Base-by-base conservation (phyloP, 805 yeast genomes). In the Metschnikowia sp. region DNA sequence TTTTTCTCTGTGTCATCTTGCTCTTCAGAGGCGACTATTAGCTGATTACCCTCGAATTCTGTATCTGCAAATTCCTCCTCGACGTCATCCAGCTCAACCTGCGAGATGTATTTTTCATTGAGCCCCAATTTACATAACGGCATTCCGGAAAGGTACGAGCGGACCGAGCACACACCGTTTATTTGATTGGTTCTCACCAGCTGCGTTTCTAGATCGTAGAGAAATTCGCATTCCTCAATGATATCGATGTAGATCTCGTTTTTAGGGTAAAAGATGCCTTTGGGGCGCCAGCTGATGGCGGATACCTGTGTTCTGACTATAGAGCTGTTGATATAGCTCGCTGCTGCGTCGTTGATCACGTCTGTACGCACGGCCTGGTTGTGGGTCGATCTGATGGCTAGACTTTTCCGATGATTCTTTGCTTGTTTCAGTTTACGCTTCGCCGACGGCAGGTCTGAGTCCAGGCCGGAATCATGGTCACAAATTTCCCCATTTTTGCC, bases 241-340 rank as follows among this genome's bases (percentile, higher is more conserved):
- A 72, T 56, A 49, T 72, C 77, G 15, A 72, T 61, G 56, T 64
- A 72, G 10, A 72, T 69, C 55, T 72, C 77, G 53, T 72, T 45
- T 72, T 72, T 22, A 15, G 72, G 63, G 51, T 72, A 72, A 46
- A 68, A 71, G 6, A 72, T 72, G 12, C 77, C 77, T 52, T 71
- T 71, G 10, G 75, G 75, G 36, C 77, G 56, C 77, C 77, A 72
- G 54, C 65, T 70, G 34, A 72, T 66, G 1, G 74, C 63, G 71
- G 82, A 84, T 10, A 90, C 85, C 13, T 90, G 79, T 0, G 95
- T 83, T 53, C 90, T 78, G 3, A 90, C 77, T 12, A 92, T 82
- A 36, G 88, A 78, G 32, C 88, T 79, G 59, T 86, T 86, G 50
- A 85, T 73, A 29, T 59, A 45, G 18, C 49, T 40, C 10, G 52